Base-by-base conservation (phyloP, 352 stramenopile species). In the Detonula confervacea region DNA sequence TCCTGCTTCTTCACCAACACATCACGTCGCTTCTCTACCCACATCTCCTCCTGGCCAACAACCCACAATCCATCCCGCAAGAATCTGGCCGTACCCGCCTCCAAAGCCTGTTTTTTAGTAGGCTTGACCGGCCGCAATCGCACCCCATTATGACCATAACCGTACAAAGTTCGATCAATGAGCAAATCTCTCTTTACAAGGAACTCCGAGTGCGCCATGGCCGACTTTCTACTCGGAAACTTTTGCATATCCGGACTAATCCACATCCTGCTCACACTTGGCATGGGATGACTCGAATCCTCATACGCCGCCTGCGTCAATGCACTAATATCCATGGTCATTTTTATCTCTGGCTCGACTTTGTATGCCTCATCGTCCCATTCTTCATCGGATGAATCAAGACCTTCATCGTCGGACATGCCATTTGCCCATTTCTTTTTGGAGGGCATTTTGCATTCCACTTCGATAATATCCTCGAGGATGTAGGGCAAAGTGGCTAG, bases 1-100 rank as follows among this genome's bases (percentile, higher is more conserved):
- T 73, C 49, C 33, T 60, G 70, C 29, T 73, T 78, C 46, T 70
- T 75, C 24, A 73, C 49, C 14, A 63, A 51, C 29, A 77, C 54
- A 25, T 83, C 61, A 60, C 67, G 63, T 16, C 68, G 47, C 42
- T 83, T 73, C 5, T 84, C 73, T 68, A 90, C 82, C 88, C 88
- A 93, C 46, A 73, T 60, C 29, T 91, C 80, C 70, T 94, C 89
- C 70, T 94, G 89, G 3, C 87, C 87, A 6, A 94, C 87, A 9
- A 94, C 78, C 89, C 89, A 94, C 9, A 94, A 25, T 18, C 89
- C 89, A 79, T 94, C 89, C 49, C 86, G 75, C 46, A 87, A 47
- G 77, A 94, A 94, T 24, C 87, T 47, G 22, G 78, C 62, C 56
- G 87, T 85, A 1, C 89, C 89, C 18, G 86, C 85, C 30, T 92